Evolutionary conservation across 2,329 filamentous ascomycete species (phyloP).

Genomic region (Xylaria sp.): DNA sequence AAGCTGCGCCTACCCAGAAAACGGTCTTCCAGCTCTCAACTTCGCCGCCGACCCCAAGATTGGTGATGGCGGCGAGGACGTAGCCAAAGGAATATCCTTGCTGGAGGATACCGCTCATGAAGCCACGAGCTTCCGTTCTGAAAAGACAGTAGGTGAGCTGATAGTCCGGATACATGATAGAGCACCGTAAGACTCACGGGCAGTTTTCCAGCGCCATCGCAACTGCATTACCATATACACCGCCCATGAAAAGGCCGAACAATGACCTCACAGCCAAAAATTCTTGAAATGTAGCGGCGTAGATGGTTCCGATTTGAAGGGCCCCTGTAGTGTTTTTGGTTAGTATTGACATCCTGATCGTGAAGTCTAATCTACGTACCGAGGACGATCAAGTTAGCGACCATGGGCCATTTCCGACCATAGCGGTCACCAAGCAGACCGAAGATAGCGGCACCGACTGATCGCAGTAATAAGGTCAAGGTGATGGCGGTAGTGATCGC

Average conservation of each 20-base stretch:
- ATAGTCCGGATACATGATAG: neutral
- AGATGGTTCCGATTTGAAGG: slow-evolving; percentile 80
- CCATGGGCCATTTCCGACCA: slow-evolving; percentile 87
- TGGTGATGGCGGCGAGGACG: slow-evolving; percentile 79
- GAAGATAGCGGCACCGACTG: slow-evolving; percentile 79
- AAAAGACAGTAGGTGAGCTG: slow-evolving; percentile 24
- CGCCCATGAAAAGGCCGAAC: slow-evolving; percentile 84
- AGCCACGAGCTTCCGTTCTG: slow-evolving; percentile 73
- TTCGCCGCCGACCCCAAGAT: slow-evolving; percentile 75
- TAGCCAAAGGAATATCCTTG: slow-evolving; percentile 86
- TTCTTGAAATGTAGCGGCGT: slow-evolving; percentile 75
- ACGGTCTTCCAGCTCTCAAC: slow-evolving; percentile 77
- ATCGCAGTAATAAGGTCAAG: slow-evolving; percentile 78
- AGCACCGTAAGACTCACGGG: slow-evolving; percentile 59
- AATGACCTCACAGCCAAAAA: slow-evolving; percentile 80
- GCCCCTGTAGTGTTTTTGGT: slow-evolving; percentile 52
- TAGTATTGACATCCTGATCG: neutral
- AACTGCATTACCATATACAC: slow-evolving; percentile 81
- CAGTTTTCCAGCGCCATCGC: slow-evolving; percentile 82
- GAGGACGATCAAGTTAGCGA: slow-evolving; percentile 79
- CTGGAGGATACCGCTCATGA: slow-evolving; percentile 85
- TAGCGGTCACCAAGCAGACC: slow-evolving; percentile 82
- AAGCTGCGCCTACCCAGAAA: slow-evolving; percentile 76
- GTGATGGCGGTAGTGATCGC: slow-evolving; percentile 80
- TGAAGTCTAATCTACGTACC: slow-evolving; percentile 51